Evolutionary conservation across 257 asterid genomes (phyloP).

Genomic region (Penstemon eatonii): DNA sequence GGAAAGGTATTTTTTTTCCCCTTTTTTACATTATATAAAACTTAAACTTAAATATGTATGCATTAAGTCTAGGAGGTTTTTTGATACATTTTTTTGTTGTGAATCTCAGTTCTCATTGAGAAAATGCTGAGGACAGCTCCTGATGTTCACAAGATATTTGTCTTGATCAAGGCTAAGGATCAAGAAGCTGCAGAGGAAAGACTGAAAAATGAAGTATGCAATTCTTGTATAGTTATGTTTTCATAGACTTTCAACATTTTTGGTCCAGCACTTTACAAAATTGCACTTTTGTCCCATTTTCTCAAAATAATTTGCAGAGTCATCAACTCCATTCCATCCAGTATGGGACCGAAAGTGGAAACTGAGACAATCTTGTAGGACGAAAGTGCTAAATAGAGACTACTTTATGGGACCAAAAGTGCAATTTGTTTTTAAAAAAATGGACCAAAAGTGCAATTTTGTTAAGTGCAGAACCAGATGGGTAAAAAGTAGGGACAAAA

Average conservation of each 20-base stretch:
- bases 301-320: no score
- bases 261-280: not conserved
- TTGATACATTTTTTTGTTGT: not conserved
- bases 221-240: not conserved
- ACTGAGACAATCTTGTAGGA: no score
- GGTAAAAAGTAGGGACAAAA: no score
- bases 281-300: not conserved
- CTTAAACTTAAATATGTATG: not conserved
- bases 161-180: slow-evolving; percentile 80
- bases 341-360: no score
- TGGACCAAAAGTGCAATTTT: no score
- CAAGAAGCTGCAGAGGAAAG: slow-evolving; percentile 68
- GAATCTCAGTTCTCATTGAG: slow-evolving; percentile 75
- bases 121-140: slow-evolving; percentile 83
- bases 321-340: no score
- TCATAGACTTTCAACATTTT: no score
- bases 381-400: no score
- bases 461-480: no score
- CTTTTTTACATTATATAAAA: not conserved
- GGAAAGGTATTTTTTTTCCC: slow-evolving; percentile 46
- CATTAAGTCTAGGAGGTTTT: not conserved
- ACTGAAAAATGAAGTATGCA: slow-evolving; percentile 70
- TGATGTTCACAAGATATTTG: slow-evolving; percentile 70
- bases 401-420: no score
- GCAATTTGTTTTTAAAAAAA: no score